Base-by-base conservation (phyloP, 331 rosid genomes). In the Arachis monticola region DNA sequence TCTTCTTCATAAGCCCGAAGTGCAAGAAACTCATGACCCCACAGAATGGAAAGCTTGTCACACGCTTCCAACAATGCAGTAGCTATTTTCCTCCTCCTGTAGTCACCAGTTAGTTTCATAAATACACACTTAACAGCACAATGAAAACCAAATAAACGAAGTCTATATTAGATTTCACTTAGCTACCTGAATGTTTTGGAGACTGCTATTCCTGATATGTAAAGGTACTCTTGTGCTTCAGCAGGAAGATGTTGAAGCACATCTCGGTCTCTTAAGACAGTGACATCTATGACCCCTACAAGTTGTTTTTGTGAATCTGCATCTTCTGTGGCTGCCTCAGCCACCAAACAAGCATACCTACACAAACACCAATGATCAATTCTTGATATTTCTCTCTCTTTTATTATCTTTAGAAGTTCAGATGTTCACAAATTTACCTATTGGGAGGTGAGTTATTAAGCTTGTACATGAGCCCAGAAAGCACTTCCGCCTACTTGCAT, bases 341-440 rank as follows among this genome's bases (percentile, higher is more conserved):
- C 96, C 2, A 93, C 97, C 86, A 93, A 88, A 81, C 98, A 93
- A 14, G 96, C 97, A 73, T 93, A 89, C 84, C 97, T 93, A 79
- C 48, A 45, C 53, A 57, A 57, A 70, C 51, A 69, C 4, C 64
- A 53, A 11, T 7, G 14, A 27, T 61, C 52, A 69, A 30, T 27
- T 55, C 38, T 41, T 27, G 38, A 75, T 57, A 11, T 65, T 53
- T 55, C 8, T 1, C 41, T 55, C 8, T 1, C 52, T 60, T 32
- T 13, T 10, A 72, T 6, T 10, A 10, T 13, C 27, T 47, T 50
- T 10, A 17, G 52, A 8, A 5, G 50, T 41, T 42, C 13, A 0
- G 7, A 35, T 57, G 51, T 60, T 68, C 14, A 60, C 31, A 35
- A 40, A 61, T 12, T 78, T 88, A 89, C 96, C 97, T 85, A 73